phyloP scores from a whole-genome alignment of 2,329 filamentous ascomycete species.

The Chrysosphaeria jannelii region DNA sequence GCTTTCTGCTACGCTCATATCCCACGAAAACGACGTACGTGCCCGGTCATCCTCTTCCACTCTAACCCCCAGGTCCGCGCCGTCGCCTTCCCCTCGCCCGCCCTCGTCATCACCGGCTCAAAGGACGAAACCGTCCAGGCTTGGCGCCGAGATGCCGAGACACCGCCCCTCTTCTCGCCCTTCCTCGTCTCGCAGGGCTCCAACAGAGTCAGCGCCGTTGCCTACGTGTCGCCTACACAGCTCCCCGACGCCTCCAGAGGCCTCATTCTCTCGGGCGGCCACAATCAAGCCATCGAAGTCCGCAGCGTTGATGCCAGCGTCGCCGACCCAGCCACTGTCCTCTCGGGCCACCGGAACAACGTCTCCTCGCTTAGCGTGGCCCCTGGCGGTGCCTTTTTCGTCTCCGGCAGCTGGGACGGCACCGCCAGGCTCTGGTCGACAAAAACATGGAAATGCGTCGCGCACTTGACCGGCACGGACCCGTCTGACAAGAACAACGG shows the following conservation, averaged over 20 bases:
- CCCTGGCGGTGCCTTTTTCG: constrained; percentile 38
- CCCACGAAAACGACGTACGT: constrained; percentile 1
- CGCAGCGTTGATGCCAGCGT: constrained; percentile 35
- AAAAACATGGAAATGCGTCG: constrained; percentile 55
- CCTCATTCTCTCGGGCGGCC: constrained; percentile 61
- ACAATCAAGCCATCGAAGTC: constrained; percentile 80
- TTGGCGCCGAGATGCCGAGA: constrained; percentile 35
- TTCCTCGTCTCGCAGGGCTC: constrained; percentile 53
- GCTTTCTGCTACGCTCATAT: constrained; percentile 1
- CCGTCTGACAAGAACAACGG: constrained; percentile 12
- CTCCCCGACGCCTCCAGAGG: constrained; percentile 42
- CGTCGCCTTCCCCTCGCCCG: constrained; percentile 45
- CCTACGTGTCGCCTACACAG: no score
- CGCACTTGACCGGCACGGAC: constrained; percentile 29
- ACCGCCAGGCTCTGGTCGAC: constrained; percentile 66
- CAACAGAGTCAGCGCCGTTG: no score
- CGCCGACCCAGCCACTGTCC: constrained; percentile 50
- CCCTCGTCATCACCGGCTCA: constrained; percentile 50
- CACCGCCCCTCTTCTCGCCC: constrained; percentile 41
- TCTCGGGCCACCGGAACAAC: constrained; percentile 67
- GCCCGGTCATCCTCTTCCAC: no score
- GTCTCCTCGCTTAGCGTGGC: constrained; percentile 65
- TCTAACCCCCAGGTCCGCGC: constrained; percentile 67
- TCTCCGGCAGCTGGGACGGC: constrained; percentile 85
- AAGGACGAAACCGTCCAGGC: constrained; percentile 70